These are phyloP conservation scores for Fusarium avenaceum DNA, from an alignment of 2,329 filamentous ascomycete genomes.

Conservation along the genomic window DNA sequence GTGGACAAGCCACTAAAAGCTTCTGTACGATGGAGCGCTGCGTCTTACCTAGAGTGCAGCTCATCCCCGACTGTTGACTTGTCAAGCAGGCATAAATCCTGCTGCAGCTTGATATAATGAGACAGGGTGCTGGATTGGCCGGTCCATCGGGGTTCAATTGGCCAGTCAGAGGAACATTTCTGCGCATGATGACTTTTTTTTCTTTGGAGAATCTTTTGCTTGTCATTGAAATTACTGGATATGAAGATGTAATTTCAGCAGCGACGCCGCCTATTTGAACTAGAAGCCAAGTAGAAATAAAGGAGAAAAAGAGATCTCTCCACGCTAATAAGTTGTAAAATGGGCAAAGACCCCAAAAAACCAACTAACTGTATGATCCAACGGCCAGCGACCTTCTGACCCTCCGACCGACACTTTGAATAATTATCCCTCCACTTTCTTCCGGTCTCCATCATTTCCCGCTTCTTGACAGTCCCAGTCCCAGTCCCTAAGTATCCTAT, in stretches of 20 bases:
- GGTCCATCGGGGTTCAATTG: constrained; percentile 23
- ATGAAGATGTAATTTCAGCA: constrained; percentile 21
- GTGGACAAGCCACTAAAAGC: constrained; percentile 25
- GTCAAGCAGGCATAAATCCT: constrained; percentile 5
- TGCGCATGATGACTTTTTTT: constrained; percentile 5
- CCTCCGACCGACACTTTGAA: constrained; percentile 40
- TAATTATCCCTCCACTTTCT: constrained; percentile 39
- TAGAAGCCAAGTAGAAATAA: constrained; percentile 5
- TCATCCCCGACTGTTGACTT: constrained; percentile 9
- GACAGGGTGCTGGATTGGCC: constrained; percentile 21
- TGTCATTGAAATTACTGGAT: not conserved
- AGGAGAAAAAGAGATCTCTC: constrained; percentile 1
- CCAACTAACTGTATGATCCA: constrained; percentile 6
- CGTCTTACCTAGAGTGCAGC: constrained; percentile 7
- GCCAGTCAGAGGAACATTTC: constrained; percentile 13
- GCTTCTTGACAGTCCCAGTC: constrained; percentile 8
- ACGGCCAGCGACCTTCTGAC: not conserved
- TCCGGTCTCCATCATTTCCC: constrained; percentile 42
- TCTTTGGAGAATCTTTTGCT: not conserved
- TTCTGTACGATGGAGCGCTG: not conserved
- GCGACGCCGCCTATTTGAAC: constrained; percentile 19
- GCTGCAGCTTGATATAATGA: constrained; percentile 20
- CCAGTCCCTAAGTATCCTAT: constrained; percentile 34
- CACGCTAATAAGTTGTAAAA: constrained; percentile 1
- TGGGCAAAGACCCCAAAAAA: not conserved